Base-by-base conservation (phyloP, 2,329 filamentous ascomycete species). In the Shiraia bambusicola region DNA sequence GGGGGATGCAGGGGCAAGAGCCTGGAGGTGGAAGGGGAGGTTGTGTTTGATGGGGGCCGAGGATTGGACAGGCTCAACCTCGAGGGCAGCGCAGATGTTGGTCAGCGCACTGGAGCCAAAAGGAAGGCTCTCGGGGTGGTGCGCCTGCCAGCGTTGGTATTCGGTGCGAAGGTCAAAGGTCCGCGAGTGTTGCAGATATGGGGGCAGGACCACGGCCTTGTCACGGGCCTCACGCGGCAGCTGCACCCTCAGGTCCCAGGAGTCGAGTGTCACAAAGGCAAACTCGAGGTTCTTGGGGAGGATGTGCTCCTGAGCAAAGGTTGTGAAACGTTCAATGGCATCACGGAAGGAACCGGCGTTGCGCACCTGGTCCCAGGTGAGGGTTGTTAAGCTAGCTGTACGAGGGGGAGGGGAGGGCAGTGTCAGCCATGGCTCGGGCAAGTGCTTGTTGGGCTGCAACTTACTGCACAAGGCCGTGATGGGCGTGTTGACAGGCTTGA, bases 41-140 rank as follows among this genome's bases (percentile, higher is more conserved):
- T 97, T 97, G 70, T 97, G 93, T 74, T 97, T 98, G 74, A 98
- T 97, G 31, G 93, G 93, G 42, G 93, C 92, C 64, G 91, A 97
- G 9, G 91, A 92, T 73, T 97, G 91, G 27, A 98, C 90, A 41
- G 94, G 91, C 72, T 98, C 93, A 34, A 98, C 93, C 73, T 98
- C 93, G 39, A 98, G 84, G 40, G 93, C 93, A 51, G 93, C 93
- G 75, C 93, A 98, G 69, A 98, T 98, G 72, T 97, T 97, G 59
- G 91, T 86, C 53, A 98, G 80, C 69, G 93, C 94, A 45, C 89
- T 95, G 35, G 93, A 92, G 13, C 92, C 93, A 65, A 97, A 98
- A 2, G 93, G 92, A 40, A 98, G 80, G 42, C 92, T 96, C 75
- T 98, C 93, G 28, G 93, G 93, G 65, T 98, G 93, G 71, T 97